A percentile compares a stretch with the other conserved stretches of the same genome.
phyloP scores from a whole-genome alignment of 2,329 filamentous ascomycete genomes.

The Sporothrix globosa region DNA sequence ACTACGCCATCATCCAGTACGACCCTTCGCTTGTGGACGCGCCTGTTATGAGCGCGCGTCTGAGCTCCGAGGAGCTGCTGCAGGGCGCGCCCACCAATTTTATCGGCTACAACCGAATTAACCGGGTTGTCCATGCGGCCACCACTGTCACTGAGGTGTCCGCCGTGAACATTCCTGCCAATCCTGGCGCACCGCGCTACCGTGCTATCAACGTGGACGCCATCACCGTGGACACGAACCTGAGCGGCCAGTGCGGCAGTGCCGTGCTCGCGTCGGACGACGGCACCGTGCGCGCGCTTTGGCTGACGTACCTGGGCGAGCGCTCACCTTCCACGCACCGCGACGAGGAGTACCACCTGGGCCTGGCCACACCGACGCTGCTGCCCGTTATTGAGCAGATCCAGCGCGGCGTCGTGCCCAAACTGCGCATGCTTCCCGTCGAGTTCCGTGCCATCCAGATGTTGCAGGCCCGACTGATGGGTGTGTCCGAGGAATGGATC shows the following conservation, averaged over 20 bases:
- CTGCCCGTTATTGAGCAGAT: slow-evolving; percentile 88
- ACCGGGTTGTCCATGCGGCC: slow-evolving; percentile 88
- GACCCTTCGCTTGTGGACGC: slow-evolving; percentile 92
- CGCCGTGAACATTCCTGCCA: slow-evolving; percentile 93
- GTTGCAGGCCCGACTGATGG: slow-evolving; percentile 96
- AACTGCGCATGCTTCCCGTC: slow-evolving; percentile 86
- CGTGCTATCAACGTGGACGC: slow-evolving; percentile 94
- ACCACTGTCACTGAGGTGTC: slow-evolving; percentile 97
- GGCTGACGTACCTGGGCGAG: slow-evolving; percentile 96
- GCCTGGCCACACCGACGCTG: slow-evolving; percentile 83
- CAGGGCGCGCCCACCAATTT: slow-evolving; percentile 96
- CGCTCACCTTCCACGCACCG: slow-evolving; percentile 75
- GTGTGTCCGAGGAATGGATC: slow-evolving; percentile 95
- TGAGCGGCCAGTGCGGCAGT: slow-evolving; percentile 89
- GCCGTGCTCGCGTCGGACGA: slow-evolving; percentile 89
- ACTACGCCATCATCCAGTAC: slow-evolving; percentile 94
- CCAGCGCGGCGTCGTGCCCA: slow-evolving; percentile 75
- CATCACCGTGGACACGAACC: slow-evolving; percentile 91
- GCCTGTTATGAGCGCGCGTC: slow-evolving; percentile 83
- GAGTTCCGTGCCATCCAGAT: slow-evolving; percentile 96
- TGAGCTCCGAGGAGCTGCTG: slow-evolving; percentile 80
- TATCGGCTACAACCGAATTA: slow-evolving; percentile 96
- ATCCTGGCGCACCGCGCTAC: slow-evolving; percentile 87
- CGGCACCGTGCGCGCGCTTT: slow-evolving; percentile 90
- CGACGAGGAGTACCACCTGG: slow-evolving; percentile 95